Conservation (phyloP, 352 stramenopile genomes). For the Globisporangium paroecandrum region DNA sequence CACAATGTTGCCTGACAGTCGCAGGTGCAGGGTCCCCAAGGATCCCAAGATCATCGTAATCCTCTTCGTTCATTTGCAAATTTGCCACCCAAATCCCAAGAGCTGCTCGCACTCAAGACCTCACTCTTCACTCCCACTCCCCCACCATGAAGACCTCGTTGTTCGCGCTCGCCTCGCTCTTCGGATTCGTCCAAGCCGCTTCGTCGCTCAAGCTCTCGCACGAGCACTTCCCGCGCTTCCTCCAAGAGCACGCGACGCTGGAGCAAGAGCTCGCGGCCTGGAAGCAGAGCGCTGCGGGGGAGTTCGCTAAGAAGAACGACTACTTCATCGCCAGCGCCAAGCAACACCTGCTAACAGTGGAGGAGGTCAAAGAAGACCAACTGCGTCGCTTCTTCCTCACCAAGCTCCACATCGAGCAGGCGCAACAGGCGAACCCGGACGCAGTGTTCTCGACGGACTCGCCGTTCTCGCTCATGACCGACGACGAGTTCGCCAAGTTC, state of each 20-base stretch:
- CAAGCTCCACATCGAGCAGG: slow-evolving; percentile 56
- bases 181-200: slow-evolving; percentile 14
- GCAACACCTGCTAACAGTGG: slow-evolving; percentile 11
- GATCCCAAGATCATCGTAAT: not conserved
- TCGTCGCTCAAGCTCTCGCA: slow-evolving; percentile 25
- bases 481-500: slow-evolving; percentile 61
- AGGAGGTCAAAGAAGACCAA: slow-evolving; percentile 32
- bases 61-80: slow-evolving; percentile 29
- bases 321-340: slow-evolving; percentile 27
- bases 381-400: slow-evolving; percentile 58
- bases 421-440: slow-evolving; percentile 46
- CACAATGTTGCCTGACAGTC: not conserved
- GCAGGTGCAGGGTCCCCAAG: not conserved
- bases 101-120: slow-evolving; percentile 6
- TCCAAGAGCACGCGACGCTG: slow-evolving; percentile 38
- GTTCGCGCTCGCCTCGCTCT: slow-evolving; percentile 27
- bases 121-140: slow-evolving; percentile 13
- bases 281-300: slow-evolving; percentile 48
- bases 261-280: slow-evolving; percentile 39
- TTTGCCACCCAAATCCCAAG: slow-evolving; percentile 20
- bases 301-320: slow-evolving; percentile 43
- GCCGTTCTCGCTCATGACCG: slow-evolving; percentile 70
- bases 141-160: slow-evolving; percentile 31
- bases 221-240: slow-evolving; percentile 37
- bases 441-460: slow-evolving; percentile 63